Conservation (phyloP, 768 basidiomycete genomes). For the Rhizopogon vulgaris region DNA sequence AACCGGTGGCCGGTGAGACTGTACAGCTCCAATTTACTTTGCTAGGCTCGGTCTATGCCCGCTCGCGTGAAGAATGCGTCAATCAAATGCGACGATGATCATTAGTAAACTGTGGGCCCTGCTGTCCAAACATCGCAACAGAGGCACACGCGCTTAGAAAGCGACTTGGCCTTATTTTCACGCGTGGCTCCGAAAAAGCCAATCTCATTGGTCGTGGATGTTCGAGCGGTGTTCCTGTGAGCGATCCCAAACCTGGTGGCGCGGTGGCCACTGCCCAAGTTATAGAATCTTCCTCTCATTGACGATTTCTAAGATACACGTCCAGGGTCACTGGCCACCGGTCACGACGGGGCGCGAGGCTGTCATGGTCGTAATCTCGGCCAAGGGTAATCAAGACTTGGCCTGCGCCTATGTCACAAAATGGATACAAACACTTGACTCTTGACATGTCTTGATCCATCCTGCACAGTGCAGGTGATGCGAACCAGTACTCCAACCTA, state of each 20-base stretch:
- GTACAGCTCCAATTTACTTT: not conserved
- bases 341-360: not conserved
- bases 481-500: not conserved
- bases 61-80: not conserved
- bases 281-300: too few relatives aligned
- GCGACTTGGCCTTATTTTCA: not conserved
- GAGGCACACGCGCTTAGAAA: not conserved
- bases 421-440: too few relatives aligned
- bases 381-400: too few relatives aligned
- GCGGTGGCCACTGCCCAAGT: too few relatives aligned
- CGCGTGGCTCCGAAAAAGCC: not conserved
- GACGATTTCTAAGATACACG: too few relatives aligned
- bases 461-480: not conserved
- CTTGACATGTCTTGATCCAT: not conserved
- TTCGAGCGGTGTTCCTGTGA: not conserved
- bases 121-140: too few relatives aligned
- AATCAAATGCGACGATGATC: not conserved
- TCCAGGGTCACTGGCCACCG: too few relatives aligned
- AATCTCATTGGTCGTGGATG: not conserved
- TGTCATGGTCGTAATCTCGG: not conserved
- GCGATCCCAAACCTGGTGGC: too few relatives aligned
- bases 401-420: too few relatives aligned
- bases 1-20: not conserved
- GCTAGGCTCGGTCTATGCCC: not conserved
- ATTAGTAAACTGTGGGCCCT: not conserved